Evolutionary conservation across 805 yeast genomes (phyloP).

Genomic region (Cyberlindnera bimundalis): DNA sequence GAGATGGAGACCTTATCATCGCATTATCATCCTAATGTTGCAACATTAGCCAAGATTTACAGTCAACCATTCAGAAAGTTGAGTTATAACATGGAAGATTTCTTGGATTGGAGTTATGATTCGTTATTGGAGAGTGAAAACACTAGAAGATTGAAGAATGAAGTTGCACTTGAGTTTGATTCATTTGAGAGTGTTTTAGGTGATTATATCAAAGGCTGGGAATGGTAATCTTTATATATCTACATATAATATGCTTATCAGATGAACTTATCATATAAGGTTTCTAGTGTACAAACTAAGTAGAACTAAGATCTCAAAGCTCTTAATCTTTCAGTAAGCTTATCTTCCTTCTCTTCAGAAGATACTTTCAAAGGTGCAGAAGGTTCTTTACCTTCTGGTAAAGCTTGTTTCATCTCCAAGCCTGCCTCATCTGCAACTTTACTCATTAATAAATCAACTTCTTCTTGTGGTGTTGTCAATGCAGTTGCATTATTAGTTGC

Average conservation of each 20-base stretch:
- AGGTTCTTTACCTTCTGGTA: constrained; percentile 41
- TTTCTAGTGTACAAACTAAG: too few relatives aligned
- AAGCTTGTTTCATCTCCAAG: constrained; percentile 81
- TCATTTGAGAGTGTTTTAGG: constrained; percentile 26
- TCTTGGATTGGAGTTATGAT: constrained; percentile 84
- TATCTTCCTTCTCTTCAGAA: constrained; percentile 78
- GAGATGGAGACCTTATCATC: constrained; percentile 74
- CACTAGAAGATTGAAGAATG: constrained; percentile 60
- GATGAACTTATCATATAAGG: too few relatives aligned
- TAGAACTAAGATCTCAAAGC: constrained; percentile 58
- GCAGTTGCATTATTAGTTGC: constrained; percentile 90
- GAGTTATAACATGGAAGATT: constrained; percentile 87
- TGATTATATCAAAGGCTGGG: constrained; percentile 27
- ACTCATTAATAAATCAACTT: constrained; percentile 84
- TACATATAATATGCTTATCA: too few relatives aligned
- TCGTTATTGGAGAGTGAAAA: constrained; percentile 61
- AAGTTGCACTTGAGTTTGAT: constrained; percentile 78
- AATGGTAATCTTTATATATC: constrained; percentile 17
- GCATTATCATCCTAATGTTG: constrained; percentile 95
- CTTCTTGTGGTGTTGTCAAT: constrained; percentile 88
- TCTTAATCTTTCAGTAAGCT: constrained; percentile 79
- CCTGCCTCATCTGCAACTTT: constrained; percentile 98
- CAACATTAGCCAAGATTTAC: constrained; percentile 84
- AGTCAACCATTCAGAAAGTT: constrained; percentile 88
- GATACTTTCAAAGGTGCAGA: constrained; percentile 55